These are phyloP conservation scores for Pythium myriotylum DNA, from an alignment of 352 stramenopile genomes.

Conservation along the genomic window DNA sequence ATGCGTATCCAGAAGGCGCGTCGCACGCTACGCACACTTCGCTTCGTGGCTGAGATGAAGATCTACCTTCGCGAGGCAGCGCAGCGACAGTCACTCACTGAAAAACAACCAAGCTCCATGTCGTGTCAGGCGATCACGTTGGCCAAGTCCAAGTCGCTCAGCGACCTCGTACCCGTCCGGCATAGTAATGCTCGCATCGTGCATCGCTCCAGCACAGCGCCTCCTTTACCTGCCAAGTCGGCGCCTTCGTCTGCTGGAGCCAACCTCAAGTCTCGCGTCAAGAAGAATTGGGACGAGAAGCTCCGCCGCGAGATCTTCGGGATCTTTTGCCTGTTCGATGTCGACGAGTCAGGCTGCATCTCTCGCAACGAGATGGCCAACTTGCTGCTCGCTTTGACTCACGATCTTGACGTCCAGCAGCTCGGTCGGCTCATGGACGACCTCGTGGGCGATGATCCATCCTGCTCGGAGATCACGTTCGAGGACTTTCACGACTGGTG, in stretches of 20 bases:
- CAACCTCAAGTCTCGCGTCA: background rate
- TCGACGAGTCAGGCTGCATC: constrained; percentile 59
- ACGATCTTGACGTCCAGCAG: constrained; percentile 62
- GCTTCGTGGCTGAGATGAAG: constrained; percentile 81
- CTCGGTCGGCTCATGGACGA: constrained; percentile 64
- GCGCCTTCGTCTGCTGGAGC: background rate
- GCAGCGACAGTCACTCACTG: constrained; percentile 15
- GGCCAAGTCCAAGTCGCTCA: constrained; percentile 4
- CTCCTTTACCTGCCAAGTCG: background rate
- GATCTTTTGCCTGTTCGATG: constrained; percentile 75
- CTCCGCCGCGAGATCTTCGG: constrained; percentile 68
- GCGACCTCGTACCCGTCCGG: background rate
- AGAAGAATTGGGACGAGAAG: constrained; percentile 30
- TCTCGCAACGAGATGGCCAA: constrained; percentile 65
- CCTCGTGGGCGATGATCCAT: constrained; percentile 39
- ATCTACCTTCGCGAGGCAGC: constrained; percentile 67
- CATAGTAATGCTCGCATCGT: background rate
- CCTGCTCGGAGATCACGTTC: constrained; percentile 55
- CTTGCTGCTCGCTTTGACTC: constrained; percentile 60
- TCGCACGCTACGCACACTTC: constrained; percentile 72
- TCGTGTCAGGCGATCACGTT: constrained; percentile 11
- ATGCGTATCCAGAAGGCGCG: constrained; percentile 64
- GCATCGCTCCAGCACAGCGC: background rate
- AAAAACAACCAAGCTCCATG: constrained; percentile 1
- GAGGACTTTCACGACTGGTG: constrained; percentile 79